phyloP scores from a whole-genome alignment of 352 stramenopile genomes.

The Globisporangium okanoganense region DNA sequence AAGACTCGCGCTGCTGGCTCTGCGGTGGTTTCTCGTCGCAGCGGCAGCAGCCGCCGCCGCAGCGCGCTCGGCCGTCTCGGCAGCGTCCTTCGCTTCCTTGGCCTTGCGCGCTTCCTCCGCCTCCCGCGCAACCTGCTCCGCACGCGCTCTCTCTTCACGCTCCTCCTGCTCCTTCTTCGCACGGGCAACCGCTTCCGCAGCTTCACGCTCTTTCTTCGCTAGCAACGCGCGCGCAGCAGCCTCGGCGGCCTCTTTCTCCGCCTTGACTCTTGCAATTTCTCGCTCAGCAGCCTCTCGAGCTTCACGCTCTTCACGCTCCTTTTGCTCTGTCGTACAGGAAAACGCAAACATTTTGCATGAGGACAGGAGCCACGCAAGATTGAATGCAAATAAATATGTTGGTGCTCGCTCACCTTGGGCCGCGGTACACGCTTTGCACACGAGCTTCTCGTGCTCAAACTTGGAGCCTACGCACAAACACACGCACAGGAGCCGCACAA shows the following conservation, averaged over 20 bases:
- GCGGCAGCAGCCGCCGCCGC: constrained; percentile 27
- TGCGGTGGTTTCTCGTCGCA: constrained; percentile 21
- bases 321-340: constrained; percentile 8
- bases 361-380: background rate
- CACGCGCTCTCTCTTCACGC: constrained; percentile 24
- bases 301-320: constrained; percentile 48
- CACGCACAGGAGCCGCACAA: background rate
- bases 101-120: constrained; percentile 13
- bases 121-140: constrained; percentile 24
- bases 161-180: constrained; percentile 46
- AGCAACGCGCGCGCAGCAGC: constrained; percentile 34
- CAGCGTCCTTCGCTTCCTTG: constrained; percentile 20
- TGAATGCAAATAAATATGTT: background rate
- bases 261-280: constrained; percentile 36
- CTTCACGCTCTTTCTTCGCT: constrained; percentile 45
- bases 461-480: constrained; percentile 19
- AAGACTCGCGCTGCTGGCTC: constrained; percentile 37
- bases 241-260: constrained; percentile 48
- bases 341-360: background rate
- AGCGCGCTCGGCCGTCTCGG: constrained; percentile 21
- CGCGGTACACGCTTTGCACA: constrained; percentile 51
- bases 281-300: constrained; percentile 50
- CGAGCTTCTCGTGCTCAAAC: constrained; percentile 49
- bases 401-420: constrained; percentile 29
- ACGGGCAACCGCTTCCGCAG: constrained; percentile 35